Conservation (phyloP, 2,329 filamentous ascomycete genomes). For the Fusarium subtropicale region DNA sequence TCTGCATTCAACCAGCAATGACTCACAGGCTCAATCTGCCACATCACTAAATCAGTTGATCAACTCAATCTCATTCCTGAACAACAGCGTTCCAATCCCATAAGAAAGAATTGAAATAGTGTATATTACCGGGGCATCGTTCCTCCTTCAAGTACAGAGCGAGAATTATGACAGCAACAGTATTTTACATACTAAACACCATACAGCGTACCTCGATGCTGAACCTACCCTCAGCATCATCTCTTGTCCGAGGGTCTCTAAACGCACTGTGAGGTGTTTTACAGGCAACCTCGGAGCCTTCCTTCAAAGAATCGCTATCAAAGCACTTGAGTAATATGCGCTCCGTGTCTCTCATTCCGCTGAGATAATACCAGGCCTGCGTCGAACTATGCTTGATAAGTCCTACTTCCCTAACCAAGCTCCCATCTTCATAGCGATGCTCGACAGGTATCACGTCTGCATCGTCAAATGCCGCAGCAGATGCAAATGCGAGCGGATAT, state of each 20-base stretch:
- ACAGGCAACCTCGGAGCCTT: neutral
- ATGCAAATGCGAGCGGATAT: neutral
- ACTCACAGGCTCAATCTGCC: fast-evolving
- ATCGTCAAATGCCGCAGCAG: neutral
- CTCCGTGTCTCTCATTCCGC: neutral
- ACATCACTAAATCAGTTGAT: neutral
- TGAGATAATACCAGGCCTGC: neutral
- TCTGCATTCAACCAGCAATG: neutral
- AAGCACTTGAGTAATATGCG: neutral
- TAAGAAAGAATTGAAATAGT: neutral
- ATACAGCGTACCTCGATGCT: neutral
- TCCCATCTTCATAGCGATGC: neutral
- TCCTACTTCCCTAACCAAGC: neutral
- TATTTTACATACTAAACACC: no score
- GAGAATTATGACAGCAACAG: neutral
- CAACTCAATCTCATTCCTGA: neutral
- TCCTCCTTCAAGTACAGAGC: neutral
- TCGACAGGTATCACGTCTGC: neutral
- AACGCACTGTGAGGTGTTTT: neutral
- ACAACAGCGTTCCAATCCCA: neutral
- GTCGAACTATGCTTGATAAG: neutral
- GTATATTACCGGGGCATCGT: neutral
- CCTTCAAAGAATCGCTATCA: neutral
- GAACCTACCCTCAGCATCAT: neutral
- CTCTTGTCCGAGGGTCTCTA: neutral